Percentiles rank a stretch among this genome's conserved stretches.
phyloP scores from a whole-genome alignment of 2,329 filamentous ascomycete genomes.

The Colletotrichum karsti region DNA sequence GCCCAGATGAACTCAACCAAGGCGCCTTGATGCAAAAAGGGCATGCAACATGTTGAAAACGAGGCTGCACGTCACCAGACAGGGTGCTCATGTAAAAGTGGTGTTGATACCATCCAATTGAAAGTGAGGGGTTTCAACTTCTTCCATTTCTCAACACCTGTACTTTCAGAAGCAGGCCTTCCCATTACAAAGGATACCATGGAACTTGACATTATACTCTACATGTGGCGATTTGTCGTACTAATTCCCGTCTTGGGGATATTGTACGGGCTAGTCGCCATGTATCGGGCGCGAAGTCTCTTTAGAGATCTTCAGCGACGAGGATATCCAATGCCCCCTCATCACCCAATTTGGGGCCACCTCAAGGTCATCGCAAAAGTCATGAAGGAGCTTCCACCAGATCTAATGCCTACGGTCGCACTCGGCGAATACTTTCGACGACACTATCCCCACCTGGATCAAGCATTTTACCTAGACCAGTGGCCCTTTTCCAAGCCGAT shows the following conservation, averaged over 20 bases:
- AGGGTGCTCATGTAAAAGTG: no score
- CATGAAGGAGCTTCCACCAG: not conserved
- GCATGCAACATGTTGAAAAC: not conserved
- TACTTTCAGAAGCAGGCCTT: no score
- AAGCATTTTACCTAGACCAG: constrained; percentile 2
- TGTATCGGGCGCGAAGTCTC: not conserved
- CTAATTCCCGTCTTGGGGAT: not conserved
- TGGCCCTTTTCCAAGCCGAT: constrained; percentile 3
- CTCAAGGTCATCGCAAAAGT: not conserved
- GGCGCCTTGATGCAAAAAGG: not conserved
- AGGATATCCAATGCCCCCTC: constrained; percentile 5
- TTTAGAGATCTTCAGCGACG: not conserved
- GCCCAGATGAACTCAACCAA: not conserved
- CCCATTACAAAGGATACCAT: not conserved
- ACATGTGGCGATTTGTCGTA: not conserved
- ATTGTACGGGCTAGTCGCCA: not conserved
- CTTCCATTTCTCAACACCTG: no score
- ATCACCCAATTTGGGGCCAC: constrained; percentile 4
- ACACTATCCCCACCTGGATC: not conserved
- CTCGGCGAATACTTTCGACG: not conserved
- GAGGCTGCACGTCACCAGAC: not conserved
- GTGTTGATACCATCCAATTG: no score
- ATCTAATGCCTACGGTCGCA: not conserved
- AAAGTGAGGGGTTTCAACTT: no score
- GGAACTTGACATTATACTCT: not conserved